Evolutionary conservation across 2,329 filamentous ascomycete species (phyloP), one percentile per base, ranked within the genome.

Genomic region (Calonectria pseudoreteaudii): DNA sequence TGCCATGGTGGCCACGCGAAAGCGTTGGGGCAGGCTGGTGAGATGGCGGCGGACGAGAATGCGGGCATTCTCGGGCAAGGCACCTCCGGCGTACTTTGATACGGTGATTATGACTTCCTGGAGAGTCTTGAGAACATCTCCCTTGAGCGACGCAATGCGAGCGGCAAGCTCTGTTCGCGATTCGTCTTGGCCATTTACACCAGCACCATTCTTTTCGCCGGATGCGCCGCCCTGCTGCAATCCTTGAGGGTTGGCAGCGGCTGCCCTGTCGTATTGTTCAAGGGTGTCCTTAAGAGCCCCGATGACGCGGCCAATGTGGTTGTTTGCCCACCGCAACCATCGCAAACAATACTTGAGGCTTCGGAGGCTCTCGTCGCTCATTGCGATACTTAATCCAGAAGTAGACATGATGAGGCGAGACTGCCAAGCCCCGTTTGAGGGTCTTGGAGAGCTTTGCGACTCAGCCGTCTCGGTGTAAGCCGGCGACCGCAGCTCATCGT

Each of bases 71-170:
- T 97, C 94, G 0, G 97, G 96, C 3, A 99, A 87, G 0, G 96
- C 95, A 49, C 95, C 95, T n/a, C 96, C 96, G 0, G 96, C 94
- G 79, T 98, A 98, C 78, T 93, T 95, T 70, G 94, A 97, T 0
- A 99, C 95, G 8, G 94, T 93, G 75, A 94, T 92, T 49, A 98
- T 94, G 36, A 96, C 94, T 68, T 93, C 92, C 77, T 96, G 94
- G 16, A 98, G 88, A 0, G 93, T 94, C 78, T 93, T 93, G 75
- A 98, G 90, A 2, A 97, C 91, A 72, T 96, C 94, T 7, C 88
- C 87, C 79, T 92, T 92, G 58, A 95, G 87, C 1, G 87, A 88
- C 16, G 93, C 91, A 60, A 98, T 94, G 69, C 90, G 89, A 62
- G 91, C 90, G 5, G 88, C 88, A 23, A 92, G 85, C 74, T 90